Conservation (phyloP, 129 eudicot genomes). For the Lactuca saligna region DNA sequence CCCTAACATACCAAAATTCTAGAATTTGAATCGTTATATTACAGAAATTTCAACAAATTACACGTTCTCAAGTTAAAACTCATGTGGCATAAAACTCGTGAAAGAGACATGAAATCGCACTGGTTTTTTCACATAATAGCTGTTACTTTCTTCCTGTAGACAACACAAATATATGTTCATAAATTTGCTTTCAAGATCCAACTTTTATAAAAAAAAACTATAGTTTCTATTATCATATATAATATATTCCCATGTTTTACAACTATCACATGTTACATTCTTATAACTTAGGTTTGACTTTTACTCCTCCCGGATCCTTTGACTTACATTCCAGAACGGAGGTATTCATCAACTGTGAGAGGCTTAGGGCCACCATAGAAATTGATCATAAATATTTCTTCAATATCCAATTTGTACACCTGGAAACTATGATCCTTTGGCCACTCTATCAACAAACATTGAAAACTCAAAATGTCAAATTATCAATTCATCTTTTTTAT, state of each 20-base stretch:
- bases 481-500: background rate
- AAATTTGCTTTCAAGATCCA: constrained; percentile 21
- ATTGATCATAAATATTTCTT: constrained; percentile 79
- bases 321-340: constrained; percentile 64
- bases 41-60: constrained; percentile 22
- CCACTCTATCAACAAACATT: constrained; percentile 63
- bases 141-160: constrained; percentile 45
- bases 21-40: constrained; percentile 4
- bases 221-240: constrained; percentile 19
- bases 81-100: background rate
- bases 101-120: constrained; percentile 12
- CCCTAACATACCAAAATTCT: constrained; percentile 2
- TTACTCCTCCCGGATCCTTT: constrained; percentile 12
- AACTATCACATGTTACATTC: constrained; percentile 8
- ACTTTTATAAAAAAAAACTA: constrained; percentile 1
- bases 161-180: constrained; percentile 23
- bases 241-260: constrained; percentile 11
- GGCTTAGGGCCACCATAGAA: constrained; percentile 93
- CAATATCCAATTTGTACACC: constrained; percentile 73
- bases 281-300: constrained; percentile 1
- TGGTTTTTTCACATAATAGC: constrained; percentile 26
- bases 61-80: constrained; percentile 13
- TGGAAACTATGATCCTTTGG: constrained; percentile 79
- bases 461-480: constrained; percentile 7
- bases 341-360: constrained; percentile 84